Base-by-base conservation (phyloP, 2,329 filamentous ascomycete genomes). In the Alternaria gansuensis region DNA sequence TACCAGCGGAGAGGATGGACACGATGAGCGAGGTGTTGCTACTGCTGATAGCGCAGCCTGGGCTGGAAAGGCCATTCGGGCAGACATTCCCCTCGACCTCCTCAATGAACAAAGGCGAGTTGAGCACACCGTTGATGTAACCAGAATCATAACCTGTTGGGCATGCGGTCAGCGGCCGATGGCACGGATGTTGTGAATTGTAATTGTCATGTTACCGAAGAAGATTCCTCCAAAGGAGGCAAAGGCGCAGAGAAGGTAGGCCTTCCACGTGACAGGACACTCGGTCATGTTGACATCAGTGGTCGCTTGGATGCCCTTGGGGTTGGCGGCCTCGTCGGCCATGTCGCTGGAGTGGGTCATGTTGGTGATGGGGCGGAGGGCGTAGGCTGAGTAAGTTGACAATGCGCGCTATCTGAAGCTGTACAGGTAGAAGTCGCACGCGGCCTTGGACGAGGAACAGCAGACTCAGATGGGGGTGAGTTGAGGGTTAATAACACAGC, bases 1-100 rank as follows among this genome's bases (percentile, higher is more conserved):
- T 95, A 40, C 92, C 92, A 23, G 88, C 90, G 59, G 91, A 95
- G 40, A 96, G 83, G 63, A 96, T 94, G 11, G 91, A 90, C 45
- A 94, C 90, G 55, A 93, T 90, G 63, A 90, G 81, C 29, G 91
- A 89, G 40, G 75, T 92, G 90, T 82, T 9, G n/a, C 21, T 52
- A 52, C 62, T 39, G 66, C 55, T 45, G 23, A 28, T 41, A 17
- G 11, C 28, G 24, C 17, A 14, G 11, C 0, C 5, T 2, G 44
- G 4, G 10, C 11, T 48, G 11, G 21, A 1, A 8, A 36, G n/a
- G 17, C 26, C 11, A 23, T 40, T 4, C 5, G 29, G 34, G 34
- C 23, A 26, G 4, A 68, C 70, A 13, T 87, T 81, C 66, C 71
- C 44, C 52, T 72, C 73, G 51, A 74, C 75, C 43, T 71, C 62